Percentiles rank a stretch among this genome's conserved stretches.
These are phyloP conservation scores for Cytospora chrysosperma DNA, from an alignment of 2,329 filamentous ascomycete species.

Conservation along the genomic window DNA sequence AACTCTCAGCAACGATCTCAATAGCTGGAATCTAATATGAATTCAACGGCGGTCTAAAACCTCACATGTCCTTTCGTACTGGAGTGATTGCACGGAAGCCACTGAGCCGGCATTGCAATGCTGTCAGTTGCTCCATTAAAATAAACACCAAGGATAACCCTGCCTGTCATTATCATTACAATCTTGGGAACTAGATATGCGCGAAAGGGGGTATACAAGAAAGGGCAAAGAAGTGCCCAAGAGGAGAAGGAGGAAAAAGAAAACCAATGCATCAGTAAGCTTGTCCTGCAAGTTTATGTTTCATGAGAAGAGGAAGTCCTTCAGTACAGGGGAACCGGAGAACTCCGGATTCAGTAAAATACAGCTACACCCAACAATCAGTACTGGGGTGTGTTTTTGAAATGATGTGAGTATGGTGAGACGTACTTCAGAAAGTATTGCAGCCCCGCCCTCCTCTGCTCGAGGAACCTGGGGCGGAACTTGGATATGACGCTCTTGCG, in stretches of 20 bases:
- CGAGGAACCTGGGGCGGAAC: constrained; percentile 82
- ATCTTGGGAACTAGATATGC: constrained; percentile 15
- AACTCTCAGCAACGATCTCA: not conserved
- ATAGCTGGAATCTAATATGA: not conserved
- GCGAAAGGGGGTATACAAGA: constrained; percentile 20
- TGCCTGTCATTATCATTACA: constrained; percentile 23
- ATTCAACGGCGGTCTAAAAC: not conserved
- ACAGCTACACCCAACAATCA: constrained; percentile 57
- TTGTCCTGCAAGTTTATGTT: not conserved
- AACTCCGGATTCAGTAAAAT: constrained; percentile 92
- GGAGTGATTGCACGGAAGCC: not conserved
- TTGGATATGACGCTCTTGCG: constrained; percentile 88
- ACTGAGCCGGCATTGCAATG: not conserved
- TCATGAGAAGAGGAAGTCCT: constrained; percentile 80
- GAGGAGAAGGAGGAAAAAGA: too few species aligned
- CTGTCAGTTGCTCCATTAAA: not conserved
- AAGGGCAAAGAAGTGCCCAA: not conserved
- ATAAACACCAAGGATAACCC: not conserved
- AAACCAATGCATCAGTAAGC: not conserved
- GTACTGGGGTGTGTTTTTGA: not conserved
- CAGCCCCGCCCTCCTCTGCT: constrained; percentile 76
- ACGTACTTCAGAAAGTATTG: constrained; percentile 92
- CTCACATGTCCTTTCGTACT: not conserved
- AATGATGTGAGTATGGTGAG: not conserved
- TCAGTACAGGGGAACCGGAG: constrained; percentile 83